Evolutionary conservation across 2,329 filamentous ascomycete species (phyloP).

Genomic region (Ascochyta fabae): DNA sequence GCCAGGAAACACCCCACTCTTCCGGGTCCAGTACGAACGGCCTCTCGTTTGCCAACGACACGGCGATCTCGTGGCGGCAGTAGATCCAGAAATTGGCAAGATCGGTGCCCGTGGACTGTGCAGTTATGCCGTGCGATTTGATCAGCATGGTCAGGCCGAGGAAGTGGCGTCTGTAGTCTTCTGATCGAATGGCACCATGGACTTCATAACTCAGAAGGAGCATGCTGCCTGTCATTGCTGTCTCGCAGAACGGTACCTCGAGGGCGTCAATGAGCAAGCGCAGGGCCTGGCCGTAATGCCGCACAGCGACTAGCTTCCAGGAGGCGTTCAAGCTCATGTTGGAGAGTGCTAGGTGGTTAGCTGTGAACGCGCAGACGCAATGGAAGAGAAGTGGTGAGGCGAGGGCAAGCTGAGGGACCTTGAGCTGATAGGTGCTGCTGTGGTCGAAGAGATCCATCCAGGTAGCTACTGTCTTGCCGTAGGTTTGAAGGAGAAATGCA

Average conservation of each 20-base stretch:
- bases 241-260: conserved; percentile 33
- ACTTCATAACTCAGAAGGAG: conserved; percentile 46
- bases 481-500: conserved; percentile 42
- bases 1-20: conserved; percentile 42
- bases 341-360: conserved; percentile 42
- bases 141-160: conserved; percentile 41
- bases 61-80: conserved; percentile 40
- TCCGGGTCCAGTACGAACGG: conserved; percentile 37
- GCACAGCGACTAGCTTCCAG: conserved; percentile 38
- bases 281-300: conserved; percentile 42
- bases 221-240: conserved; percentile 44
- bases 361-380: conserved; percentile 44
- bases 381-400: conserved; percentile 43
- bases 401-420: conserved; percentile 35
- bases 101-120: conserved; percentile 37
- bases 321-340: conserved; percentile 31
- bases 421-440: conserved; percentile 38
- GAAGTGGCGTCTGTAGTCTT: conserved; percentile 41
- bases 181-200: conserved; percentile 32
- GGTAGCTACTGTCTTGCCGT: conserved; percentile 40
- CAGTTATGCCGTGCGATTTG: conserved; percentile 37
- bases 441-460: conserved; percentile 48
- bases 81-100: conserved; percentile 48
- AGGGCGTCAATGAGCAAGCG: conserved; percentile 39
- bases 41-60: conserved; percentile 39